phyloP scores from a whole-genome alignment of 805 yeast species.

The Saturnispora ahearnii region DNA sequence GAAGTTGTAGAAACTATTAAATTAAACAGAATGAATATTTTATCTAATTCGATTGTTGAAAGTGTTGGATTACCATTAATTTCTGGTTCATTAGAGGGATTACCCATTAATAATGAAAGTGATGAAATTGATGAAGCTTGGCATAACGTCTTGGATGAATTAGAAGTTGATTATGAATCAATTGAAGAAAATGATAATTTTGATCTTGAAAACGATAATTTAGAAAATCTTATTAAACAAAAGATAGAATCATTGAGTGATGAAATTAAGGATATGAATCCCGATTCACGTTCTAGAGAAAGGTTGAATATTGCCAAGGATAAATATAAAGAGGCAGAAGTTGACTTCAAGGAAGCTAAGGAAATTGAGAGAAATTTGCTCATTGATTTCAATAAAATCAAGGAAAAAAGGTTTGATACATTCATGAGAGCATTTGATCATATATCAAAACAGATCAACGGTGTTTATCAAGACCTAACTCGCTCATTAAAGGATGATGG shows the following conservation, averaged over 20 bases:
- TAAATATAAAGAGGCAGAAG: slow-evolving; percentile 51
- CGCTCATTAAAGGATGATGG: slow-evolving; percentile 59
- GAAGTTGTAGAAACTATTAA: slow-evolving; percentile 47
- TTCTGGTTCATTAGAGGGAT: slow-evolving; percentile 49
- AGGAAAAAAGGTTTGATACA: slow-evolving; percentile 44
- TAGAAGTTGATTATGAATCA: slow-evolving; percentile 47
- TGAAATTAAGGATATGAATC: slow-evolving; percentile 47
- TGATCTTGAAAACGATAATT: slow-evolving; percentile 32
- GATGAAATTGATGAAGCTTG: slow-evolving; percentile 29
- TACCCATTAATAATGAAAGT: slow-evolving; percentile 35
- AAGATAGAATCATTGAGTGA: slow-evolving; percentile 26
- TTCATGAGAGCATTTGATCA: slow-evolving; percentile 74
- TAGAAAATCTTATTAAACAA: slow-evolving; percentile 17
- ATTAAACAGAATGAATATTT: slow-evolving; percentile 46
- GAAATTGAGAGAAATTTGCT: slow-evolving; percentile 47
- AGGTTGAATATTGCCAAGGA: slow-evolving; percentile 61
- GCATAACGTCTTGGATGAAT: slow-evolving; percentile 30
- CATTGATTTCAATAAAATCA: slow-evolving; percentile 50
- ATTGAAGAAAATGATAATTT: slow-evolving; percentile 45
- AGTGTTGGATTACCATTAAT: slow-evolving; percentile 53
- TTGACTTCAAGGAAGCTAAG: slow-evolving; percentile 55
- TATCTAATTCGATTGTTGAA: slow-evolving; percentile 70
- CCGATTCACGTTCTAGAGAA: slow-evolving; percentile 76
- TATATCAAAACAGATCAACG: slow-evolving; percentile 62
- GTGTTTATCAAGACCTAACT: slow-evolving; percentile 79